A percentile compares a stretch with the other conserved stretches of the same genome.
Conservation (phyloP, 1,139 yeast genomes). For the Pichia sp. region DNA sequence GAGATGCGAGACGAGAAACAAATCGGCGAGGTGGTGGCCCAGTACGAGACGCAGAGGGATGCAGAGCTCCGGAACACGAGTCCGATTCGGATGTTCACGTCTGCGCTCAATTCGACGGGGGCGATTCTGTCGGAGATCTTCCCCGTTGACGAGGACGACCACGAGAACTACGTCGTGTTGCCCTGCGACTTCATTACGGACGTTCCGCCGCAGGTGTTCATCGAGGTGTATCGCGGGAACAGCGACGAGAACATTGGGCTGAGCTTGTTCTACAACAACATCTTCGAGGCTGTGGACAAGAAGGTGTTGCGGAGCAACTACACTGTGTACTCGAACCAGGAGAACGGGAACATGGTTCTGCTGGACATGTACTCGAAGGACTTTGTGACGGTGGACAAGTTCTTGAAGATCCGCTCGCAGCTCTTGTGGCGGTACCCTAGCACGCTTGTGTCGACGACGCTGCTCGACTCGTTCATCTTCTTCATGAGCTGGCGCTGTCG, state of each 20-base stretch:
- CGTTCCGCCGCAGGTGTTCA: slow-evolving; percentile 81
- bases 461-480: slow-evolving; percentile 75
- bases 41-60: slow-evolving; percentile 31
- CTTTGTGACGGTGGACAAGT: slow-evolving; percentile 63
- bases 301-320: slow-evolving; percentile 61
- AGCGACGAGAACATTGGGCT: slow-evolving; percentile 63
- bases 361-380: slow-evolving; percentile 65
- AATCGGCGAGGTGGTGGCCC: slow-evolving; percentile 31
- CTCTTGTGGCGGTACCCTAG: slow-evolving; percentile 86
- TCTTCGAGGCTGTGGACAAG: slow-evolving; percentile 69
- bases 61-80: slow-evolving; percentile 32
- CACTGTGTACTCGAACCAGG: slow-evolving; percentile 49
- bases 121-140: slow-evolving; percentile 41
- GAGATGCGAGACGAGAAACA: slow-evolving; percentile 32
- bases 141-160: slow-evolving; percentile 21
- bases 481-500: slow-evolving; percentile 62
- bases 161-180: slow-evolving; percentile 59
- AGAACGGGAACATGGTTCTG: slow-evolving; percentile 45
- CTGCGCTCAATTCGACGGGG: slow-evolving; percentile 57
- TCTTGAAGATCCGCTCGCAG: slow-evolving; percentile 74
- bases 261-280: slow-evolving; percentile 67
- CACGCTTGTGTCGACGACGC: slow-evolving; percentile 66
- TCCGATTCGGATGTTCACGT: slow-evolving; percentile 44
- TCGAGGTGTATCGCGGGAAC: slow-evolving; percentile 76
- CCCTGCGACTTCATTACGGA: slow-evolving; percentile 95